These are phyloP conservation scores for Wickerhamiella cacticola DNA, from an alignment of 805 yeast species.

Conservation along the genomic window DNA sequence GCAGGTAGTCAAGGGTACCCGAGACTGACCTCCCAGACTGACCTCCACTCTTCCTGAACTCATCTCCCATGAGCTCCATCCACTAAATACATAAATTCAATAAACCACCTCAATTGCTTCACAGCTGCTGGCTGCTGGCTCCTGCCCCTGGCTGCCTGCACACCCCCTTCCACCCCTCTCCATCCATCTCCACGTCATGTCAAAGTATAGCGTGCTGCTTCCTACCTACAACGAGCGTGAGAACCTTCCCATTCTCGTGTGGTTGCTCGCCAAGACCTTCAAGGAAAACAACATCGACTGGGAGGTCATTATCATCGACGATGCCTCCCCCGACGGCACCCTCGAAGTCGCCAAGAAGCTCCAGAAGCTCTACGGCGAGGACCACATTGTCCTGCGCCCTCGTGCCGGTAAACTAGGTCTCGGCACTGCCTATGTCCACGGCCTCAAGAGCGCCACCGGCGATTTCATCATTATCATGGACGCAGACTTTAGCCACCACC, in stretches of 20 bases:
- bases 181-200: conserved; percentile 17
- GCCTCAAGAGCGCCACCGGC: conserved; percentile 57
- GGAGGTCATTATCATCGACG: conserved; percentile 71
- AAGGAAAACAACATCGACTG: conserved; percentile 45
- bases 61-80: too few species aligned
- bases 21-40: too few species aligned
- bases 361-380: conserved; percentile 29
- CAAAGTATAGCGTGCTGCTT: conserved; percentile 58
- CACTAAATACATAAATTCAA: too few species aligned
- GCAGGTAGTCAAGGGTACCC: too few species aligned
- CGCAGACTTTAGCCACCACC: conserved; percentile 68
- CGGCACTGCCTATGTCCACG: conserved; percentile 74
- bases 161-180: too few species aligned
- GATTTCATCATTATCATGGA: conserved; percentile 72
- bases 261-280: conserved; percentile 59
- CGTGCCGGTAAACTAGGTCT: conserved; percentile 69
- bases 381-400: conserved; percentile 50
- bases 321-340: conserved; percentile 72
- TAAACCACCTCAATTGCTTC: too few species aligned
- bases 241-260: conserved; percentile 55
- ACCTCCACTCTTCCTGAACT: too few species aligned
- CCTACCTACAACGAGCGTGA: conserved; percentile 70
- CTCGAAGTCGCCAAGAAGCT: conserved; percentile 57
- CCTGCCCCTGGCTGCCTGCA: too few species aligned
- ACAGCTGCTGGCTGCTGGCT: too few species aligned